Evolutionary conservation across 805 yeast genomes (phyloP), one percentile per base, ranked within the genome.

Genomic region (Yamadazyma olivae): DNA sequence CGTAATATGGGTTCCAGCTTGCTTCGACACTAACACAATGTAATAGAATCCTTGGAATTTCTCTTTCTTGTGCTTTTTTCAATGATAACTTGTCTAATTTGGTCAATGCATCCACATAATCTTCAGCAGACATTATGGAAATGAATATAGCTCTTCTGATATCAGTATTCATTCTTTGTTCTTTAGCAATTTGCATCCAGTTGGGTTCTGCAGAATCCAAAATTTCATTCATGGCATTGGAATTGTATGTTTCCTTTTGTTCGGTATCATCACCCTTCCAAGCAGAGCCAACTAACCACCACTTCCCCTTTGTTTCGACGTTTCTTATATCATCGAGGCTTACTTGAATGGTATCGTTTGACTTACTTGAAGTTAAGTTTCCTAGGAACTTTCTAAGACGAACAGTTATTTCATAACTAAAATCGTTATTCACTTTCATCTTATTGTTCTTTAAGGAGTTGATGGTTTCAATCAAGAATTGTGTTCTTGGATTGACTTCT

Each of bases 211-310:
- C 77, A 26, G 68, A 66, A 44, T 81, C 95, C 10, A 83, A 62
- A 7, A 82, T 61, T 38, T 79, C 89, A 43, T 75, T 77, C 39
- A 78, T 70, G 2, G 73, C 70, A 3, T 58, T 60, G 3, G 65
- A 53, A 33, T 73, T 72, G 3, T 63, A 56, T 21, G 43, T 45
- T 5, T 40, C 49, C 3, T 40, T 44, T 33, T 29, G 27, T 17
- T 22, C 39, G 15, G 36, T 40, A 10, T 35, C 44, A 29, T 61
- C 69, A 3, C 96, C 96, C 51, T 79, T 86, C 96, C 97, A 93
- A 0, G 99, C 96, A 1, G 98, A 86, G 33, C 99, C 99, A 20
- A 93, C 91, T 21, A 93, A 69, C 99, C 99, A 93, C 99, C 99
- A 93, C 60, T 91, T 93, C 39, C 99, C 99, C 45, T 79, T 78